Evolutionary conservation across 1,284 basidiomycete species (phyloP).

Genomic region (Marasmius oreades): DNA sequence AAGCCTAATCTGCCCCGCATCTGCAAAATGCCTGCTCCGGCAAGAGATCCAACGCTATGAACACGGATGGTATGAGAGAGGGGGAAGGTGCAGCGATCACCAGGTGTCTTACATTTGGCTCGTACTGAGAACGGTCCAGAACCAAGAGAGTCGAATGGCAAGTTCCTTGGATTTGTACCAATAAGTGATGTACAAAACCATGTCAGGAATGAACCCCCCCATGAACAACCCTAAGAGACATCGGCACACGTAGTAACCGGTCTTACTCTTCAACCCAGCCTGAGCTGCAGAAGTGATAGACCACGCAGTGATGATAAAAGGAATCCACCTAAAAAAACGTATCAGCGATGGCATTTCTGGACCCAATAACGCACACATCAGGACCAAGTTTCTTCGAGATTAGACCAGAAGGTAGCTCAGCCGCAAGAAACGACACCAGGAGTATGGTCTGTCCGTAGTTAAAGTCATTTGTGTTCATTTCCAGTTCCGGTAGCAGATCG

Average conservation of each 20-base stretch:
- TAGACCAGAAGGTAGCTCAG: constrained; percentile 70
- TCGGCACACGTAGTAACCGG: constrained; percentile 47
- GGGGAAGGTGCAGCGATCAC: not conserved
- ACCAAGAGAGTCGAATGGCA: constrained; percentile 61
- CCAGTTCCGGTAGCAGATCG: constrained; percentile 62
- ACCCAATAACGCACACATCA: not conserved
- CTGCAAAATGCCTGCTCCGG: constrained; percentile 61
- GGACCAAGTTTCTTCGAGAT: constrained; percentile 47
- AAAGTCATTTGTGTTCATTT: constrained; percentile 59
- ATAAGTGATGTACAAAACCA: constrained; percentile 32
- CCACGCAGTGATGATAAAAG: constrained; percentile 24
- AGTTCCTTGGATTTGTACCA: constrained; percentile 39
- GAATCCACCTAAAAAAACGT: constrained; percentile 72
- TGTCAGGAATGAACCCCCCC: constrained; percentile 35
- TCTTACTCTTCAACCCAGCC: constrained; percentile 58
- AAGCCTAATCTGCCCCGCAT: constrained; percentile 54
- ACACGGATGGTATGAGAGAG: not conserved
- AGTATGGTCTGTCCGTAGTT: constrained; percentile 64
- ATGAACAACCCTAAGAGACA: constrained; percentile 37
- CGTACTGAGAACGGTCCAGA: constrained; percentile 43
- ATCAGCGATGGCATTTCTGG: constrained; percentile 25
- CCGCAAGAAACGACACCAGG: constrained; percentile 54
- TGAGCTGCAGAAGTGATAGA: constrained; percentile 43
- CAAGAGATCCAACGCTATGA: constrained; percentile 31
- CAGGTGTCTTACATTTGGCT: not conserved